A percentile compares a stretch with the other conserved stretches of the same genome.
Conservation (phyloP, 2,329 filamentous ascomycete species). For the Gliomastix tumulicola region DNA sequence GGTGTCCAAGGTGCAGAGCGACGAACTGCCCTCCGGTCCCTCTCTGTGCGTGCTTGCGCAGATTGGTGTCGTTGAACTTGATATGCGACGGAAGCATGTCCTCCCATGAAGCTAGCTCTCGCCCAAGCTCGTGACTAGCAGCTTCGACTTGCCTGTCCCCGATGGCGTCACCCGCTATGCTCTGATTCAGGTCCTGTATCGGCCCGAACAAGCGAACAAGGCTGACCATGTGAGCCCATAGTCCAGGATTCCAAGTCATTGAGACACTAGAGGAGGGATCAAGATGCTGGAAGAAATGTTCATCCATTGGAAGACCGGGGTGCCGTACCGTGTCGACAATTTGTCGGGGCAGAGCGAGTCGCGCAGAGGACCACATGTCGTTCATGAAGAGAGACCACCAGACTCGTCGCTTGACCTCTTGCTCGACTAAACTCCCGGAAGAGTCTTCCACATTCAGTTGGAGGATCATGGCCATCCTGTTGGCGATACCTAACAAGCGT, state of each 20-base stretch:
- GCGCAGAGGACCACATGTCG: conserved; percentile 10
- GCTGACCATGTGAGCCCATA: conserved; percentile 25
- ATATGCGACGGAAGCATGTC: conserved; percentile 4
- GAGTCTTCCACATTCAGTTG: conserved; percentile 1
- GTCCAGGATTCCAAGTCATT: conserved; percentile 12
- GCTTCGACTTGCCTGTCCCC: no score
- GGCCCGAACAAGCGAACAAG: conserved; percentile 21
- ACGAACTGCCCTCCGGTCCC: conserved; percentile 23
- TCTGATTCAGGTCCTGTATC: conserved; percentile 23
- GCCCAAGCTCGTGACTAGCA: background rate
- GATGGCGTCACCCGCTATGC: conserved; percentile 4
- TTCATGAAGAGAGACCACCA: conserved; percentile 11
- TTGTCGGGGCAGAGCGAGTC: conserved; percentile 8
- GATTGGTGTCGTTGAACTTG: conserved; percentile 9
- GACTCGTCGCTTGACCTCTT: conserved; percentile 5
- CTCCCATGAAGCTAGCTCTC: conserved; percentile 9
- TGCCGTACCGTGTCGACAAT: conserved; percentile 3
- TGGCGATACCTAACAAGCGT: background rate
- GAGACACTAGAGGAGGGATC: conserved; percentile 1
- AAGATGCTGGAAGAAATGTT: conserved; percentile 13
- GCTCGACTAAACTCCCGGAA: background rate
- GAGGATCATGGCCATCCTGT: conserved; percentile 6
- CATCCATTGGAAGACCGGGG: conserved; percentile 15
- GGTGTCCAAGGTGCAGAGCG: conserved; percentile 25
- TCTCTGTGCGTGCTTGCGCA: conserved; percentile 11